These are phyloP conservation scores for Globisporangium nagaii DNA, from an alignment of 352 stramenopile species.

Conservation along the genomic window DNA sequence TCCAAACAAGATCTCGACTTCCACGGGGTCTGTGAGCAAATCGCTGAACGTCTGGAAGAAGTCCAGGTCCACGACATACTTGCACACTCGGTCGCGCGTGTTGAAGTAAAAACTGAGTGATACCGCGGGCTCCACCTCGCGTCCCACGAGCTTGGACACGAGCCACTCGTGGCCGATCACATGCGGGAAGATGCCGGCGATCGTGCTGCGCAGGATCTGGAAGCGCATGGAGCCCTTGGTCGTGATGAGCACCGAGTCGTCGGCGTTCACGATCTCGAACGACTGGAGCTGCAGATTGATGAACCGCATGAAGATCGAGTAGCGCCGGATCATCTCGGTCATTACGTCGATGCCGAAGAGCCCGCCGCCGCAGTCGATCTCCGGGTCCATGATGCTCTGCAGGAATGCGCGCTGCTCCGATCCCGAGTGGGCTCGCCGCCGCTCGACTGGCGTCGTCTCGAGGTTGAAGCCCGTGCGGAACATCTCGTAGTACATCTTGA, in stretches of 20 bases:
- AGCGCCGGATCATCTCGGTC: constrained; percentile 23
- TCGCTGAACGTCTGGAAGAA: constrained; percentile 16
- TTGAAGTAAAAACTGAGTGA: constrained; percentile 21
- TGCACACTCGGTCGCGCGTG: constrained; percentile 6
- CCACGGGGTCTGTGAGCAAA: constrained; percentile 11
- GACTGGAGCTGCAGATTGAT: constrained; percentile 17
- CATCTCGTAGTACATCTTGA: constrained; percentile 8
- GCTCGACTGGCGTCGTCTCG: neutral
- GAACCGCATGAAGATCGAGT: constrained; percentile 20
- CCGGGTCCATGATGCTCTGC: constrained; percentile 15
- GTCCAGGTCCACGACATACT: constrained; percentile 20
- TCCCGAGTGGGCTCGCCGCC: neutral
- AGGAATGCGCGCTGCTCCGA: constrained; percentile 17
- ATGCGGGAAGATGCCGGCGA: constrained; percentile 22
- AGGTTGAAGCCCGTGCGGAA: constrained; percentile 7
- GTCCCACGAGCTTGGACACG: constrained; percentile 18
- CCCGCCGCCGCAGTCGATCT: constrained; percentile 18
- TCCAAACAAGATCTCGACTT: constrained; percentile 10
- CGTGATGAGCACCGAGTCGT: constrained; percentile 18
- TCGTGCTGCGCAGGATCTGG: constrained; percentile 23
- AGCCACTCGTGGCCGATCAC: constrained; percentile 18
- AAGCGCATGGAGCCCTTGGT: constrained; percentile 15
- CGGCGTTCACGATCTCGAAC: constrained; percentile 16
- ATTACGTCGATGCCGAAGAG: constrained; percentile 20
- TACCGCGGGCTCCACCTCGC: constrained; percentile 5